Evolutionary conservation across 1,284 basidiomycete genomes (phyloP).

Genomic region (Salmacisia buchloeana): DNA sequence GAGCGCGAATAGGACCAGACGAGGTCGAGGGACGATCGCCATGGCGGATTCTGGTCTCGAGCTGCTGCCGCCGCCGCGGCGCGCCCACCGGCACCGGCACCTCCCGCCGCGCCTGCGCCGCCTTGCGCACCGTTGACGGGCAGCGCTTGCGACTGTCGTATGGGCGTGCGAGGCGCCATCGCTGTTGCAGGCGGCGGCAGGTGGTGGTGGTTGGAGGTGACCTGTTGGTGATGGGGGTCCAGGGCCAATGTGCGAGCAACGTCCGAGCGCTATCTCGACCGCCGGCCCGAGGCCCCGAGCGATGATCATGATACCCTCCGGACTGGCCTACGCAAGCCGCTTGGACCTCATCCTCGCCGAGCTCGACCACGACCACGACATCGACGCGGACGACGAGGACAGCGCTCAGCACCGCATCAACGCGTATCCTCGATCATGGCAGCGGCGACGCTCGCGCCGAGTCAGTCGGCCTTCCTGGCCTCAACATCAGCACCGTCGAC

Average conservation of each 20-base stretch:
- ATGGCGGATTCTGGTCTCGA: constrained; percentile 4
- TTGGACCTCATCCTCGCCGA: background rate
- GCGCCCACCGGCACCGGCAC: background rate
- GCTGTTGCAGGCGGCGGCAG: background rate
- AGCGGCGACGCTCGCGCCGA: background rate
- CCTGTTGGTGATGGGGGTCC: no score
- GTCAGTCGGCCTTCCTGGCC: constrained; percentile 3
- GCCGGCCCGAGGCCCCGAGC: no score
- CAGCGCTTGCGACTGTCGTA: background rate
- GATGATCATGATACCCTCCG: no score
- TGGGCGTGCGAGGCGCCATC: background rate
- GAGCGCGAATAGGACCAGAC: constrained; percentile 50
- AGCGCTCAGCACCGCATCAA: no score
- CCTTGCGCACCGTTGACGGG: background rate
- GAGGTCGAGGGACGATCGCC: constrained; percentile 29
- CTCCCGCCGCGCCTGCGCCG: background rate
- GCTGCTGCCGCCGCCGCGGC: background rate
- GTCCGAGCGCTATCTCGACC: no score
- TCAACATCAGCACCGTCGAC: background rate
- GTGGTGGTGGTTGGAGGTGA: background rate
- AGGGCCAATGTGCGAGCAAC: no score
- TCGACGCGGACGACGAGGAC: no score
- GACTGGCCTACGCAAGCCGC: background rate
- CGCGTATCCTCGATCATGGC: no score
- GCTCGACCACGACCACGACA: no score